These are phyloP conservation scores for Vicia faba DNA, from an alignment of 306 rosid genomes.

Conservation along the genomic window DNA sequence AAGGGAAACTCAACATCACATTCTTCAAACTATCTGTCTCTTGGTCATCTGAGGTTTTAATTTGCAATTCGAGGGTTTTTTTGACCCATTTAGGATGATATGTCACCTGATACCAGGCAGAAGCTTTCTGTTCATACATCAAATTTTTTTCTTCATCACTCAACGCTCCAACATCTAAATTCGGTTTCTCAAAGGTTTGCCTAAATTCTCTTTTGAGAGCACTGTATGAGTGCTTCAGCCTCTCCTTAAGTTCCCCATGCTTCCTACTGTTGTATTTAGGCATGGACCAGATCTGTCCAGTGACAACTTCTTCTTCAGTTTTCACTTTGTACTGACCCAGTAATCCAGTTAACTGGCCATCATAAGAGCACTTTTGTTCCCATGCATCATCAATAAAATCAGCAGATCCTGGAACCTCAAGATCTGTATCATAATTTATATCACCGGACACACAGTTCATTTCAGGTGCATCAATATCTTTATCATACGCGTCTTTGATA, in stretches of 20 bases:
- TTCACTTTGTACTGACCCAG: constrained; percentile 74
- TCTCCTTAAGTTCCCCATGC: constrained; percentile 94
- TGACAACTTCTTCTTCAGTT: constrained; percentile 85
- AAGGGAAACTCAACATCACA: constrained; percentile 77
- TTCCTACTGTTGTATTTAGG: constrained; percentile 77
- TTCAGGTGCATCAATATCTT: constrained; percentile 49
- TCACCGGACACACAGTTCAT: constrained; percentile 33
- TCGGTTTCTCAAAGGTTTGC: constrained; percentile 60
- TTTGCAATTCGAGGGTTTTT: constrained; percentile 33
- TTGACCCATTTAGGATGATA: constrained; percentile 81
- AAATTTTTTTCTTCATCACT: constrained; percentile 61
- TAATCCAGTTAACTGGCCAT: constrained; percentile 66
- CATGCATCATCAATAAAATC: constrained; percentile 72
- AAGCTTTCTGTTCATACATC: constrained; percentile 75
- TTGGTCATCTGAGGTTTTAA: constrained; percentile 44
- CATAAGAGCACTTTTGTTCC: constrained; percentile 72
- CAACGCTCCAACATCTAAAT: constrained; percentile 47
- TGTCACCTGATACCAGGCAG: constrained; percentile 87
- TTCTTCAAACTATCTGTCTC: constrained; percentile 43
- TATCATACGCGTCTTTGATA: constrained; percentile 58
- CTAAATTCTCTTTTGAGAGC: constrained; percentile 79
- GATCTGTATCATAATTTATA: constrained; percentile 66
- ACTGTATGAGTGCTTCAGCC: constrained; percentile 79
- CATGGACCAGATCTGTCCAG: constrained; percentile 95
- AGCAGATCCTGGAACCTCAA: constrained; percentile 55